A percentile compares a stretch with the other conserved stretches of the same genome.
Conservation (phyloP, 768 basidiomycete genomes). For the Termitomyces sp. region DNA sequence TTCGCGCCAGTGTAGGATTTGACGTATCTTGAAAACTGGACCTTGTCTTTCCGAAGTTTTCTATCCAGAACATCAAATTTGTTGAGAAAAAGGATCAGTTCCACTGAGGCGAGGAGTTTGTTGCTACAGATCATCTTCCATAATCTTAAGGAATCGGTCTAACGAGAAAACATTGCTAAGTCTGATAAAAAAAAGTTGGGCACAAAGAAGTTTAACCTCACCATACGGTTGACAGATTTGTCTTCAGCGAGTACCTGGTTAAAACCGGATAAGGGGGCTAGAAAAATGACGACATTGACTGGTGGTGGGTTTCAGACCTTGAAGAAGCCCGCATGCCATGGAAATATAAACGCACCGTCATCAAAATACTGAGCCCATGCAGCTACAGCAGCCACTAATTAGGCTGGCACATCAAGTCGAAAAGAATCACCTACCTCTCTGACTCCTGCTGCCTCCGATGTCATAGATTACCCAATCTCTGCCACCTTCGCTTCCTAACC, state of each 20-base stretch:
- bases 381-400: slow-evolving; percentile 28
- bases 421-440: slow-evolving; percentile 39
- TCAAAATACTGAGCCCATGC: slow-evolving; percentile 72
- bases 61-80: slow-evolving; percentile 57
- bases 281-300: slow-evolving; percentile 66
- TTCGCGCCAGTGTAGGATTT: slow-evolving; percentile 53
- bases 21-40: slow-evolving; percentile 53
- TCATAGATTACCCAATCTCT: slow-evolving; percentile 65
- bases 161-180: background rate
- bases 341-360: slow-evolving; percentile 38
- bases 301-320: background rate
- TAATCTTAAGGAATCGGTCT: slow-evolving; percentile 55
- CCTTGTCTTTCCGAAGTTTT: slow-evolving; percentile 44
- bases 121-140: slow-evolving; percentile 62
- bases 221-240: slow-evolving; percentile 54
- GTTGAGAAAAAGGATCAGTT: slow-evolving; percentile 61
- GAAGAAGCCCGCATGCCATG: background rate
- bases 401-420: background rate
- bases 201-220: slow-evolving; percentile 22
- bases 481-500: slow-evolving; percentile 24
- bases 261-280: slow-evolving; percentile 64
- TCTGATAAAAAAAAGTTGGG: background rate
- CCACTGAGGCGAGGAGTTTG: slow-evolving; percentile 47
- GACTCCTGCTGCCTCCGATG: slow-evolving; percentile 56
- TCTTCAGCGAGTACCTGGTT: slow-evolving; percentile 63